These are phyloP conservation scores for Mycena epipterygia DNA, from an alignment of 768 basidiomycete genomes.

Conservation along the genomic window DNA sequence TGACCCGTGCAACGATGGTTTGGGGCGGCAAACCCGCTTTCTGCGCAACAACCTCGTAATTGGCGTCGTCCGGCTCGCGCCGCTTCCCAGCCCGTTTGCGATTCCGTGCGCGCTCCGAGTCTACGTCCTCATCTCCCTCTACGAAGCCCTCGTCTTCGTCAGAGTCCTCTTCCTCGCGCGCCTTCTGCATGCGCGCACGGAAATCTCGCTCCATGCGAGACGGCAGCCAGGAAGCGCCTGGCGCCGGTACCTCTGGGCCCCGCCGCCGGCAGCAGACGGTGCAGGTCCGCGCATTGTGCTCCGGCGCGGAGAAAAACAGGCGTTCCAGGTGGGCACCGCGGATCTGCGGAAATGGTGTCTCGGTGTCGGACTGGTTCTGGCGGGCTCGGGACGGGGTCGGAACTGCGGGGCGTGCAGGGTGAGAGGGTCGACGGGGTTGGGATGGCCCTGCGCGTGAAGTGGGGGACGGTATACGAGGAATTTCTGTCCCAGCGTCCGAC, in stretches of 20 bases:
- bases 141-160: constrained; percentile 65
- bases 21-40: constrained; percentile 80
- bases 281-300: constrained; percentile 80
- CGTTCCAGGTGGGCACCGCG: constrained; percentile 83
- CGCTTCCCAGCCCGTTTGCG: constrained; percentile 47
- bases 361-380: constrained; percentile 39
- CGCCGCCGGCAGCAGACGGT: constrained; percentile 71
- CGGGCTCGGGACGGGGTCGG: constrained; percentile 33
- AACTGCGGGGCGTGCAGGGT: constrained; percentile 10
- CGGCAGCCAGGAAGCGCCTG: constrained; percentile 41
- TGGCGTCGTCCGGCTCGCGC: constrained; percentile 43
- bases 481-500: constrained; percentile 30
- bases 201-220: constrained; percentile 28
- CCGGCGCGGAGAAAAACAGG: constrained; percentile 85
- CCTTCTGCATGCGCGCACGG: constrained; percentile 32
- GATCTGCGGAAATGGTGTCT: constrained; percentile 86
- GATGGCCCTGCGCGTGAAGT: constrained; percentile 32
- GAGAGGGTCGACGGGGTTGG: constrained; percentile 3
- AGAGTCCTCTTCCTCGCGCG: constrained; percentile 18
- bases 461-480: constrained; percentile 23
- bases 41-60: constrained; percentile 48
- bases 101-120: constrained; percentile 33
- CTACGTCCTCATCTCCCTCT: constrained; percentile 57
- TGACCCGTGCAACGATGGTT: constrained; percentile 85
- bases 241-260: constrained; percentile 21